phyloP scores from a whole-genome alignment of 306 rosid species.

The Gynostemma pentaphyllum region DNA sequence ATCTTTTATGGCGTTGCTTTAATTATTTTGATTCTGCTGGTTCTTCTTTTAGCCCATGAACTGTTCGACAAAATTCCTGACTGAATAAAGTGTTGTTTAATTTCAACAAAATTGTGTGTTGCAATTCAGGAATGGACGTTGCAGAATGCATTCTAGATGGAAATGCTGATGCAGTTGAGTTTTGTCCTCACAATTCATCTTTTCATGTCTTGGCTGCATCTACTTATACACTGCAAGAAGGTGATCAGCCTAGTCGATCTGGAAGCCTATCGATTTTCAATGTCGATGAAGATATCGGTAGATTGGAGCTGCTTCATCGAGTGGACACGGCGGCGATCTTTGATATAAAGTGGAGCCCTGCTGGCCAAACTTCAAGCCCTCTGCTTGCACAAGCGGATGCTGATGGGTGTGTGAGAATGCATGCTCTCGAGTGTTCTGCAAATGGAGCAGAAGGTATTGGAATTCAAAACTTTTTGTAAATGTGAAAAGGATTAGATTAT shows the following conservation, averaged over 20 bases:
- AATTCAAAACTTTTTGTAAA: constrained; percentile 2
- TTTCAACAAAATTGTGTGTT: neutral
- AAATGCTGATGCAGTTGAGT: constrained; percentile 85
- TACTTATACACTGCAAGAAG: constrained; percentile 71
- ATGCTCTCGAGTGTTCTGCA: constrained; percentile 23
- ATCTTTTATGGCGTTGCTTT: neutral
- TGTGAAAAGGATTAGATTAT: neutral
- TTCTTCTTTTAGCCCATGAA: neutral
- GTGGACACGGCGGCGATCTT: constrained; percentile 56
- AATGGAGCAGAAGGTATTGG: constrained; percentile 42
- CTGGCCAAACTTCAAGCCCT: constrained; percentile 26
- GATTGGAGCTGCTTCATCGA: constrained; percentile 34
- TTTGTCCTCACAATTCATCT: constrained; percentile 52
- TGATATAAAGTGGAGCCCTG: constrained; percentile 77
- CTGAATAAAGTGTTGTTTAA: neutral
- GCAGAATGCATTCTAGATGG: constrained; percentile 66
- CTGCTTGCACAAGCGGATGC: constrained; percentile 75
- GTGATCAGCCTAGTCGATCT: constrained; percentile 41
- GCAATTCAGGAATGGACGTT: constrained; percentile 43
- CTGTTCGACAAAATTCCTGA: constrained; percentile 25
- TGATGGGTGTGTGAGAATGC: constrained; percentile 69
- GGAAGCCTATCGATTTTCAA: constrained; percentile 73
- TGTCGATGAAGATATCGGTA: constrained; percentile 23
- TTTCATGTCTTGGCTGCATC: constrained; percentile 62
- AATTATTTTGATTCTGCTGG: neutral